Evolutionary conservation across 192 early-diverging fungal genomes (phyloP).

Genomic region (Podila horticola): DNA sequence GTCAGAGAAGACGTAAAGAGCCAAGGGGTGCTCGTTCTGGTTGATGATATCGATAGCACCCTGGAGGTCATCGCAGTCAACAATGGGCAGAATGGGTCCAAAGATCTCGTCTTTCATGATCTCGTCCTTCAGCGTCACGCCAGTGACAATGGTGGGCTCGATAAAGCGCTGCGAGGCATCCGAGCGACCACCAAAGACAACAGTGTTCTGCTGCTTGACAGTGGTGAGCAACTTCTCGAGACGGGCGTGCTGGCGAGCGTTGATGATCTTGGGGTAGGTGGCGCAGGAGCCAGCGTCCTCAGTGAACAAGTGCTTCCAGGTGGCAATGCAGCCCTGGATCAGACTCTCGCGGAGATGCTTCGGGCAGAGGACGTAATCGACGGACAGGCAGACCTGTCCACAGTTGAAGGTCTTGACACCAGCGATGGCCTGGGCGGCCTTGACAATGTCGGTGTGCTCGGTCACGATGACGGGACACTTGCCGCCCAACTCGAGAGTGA

Average conservation of each 20-base stretch:
- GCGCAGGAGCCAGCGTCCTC: constrained; percentile 43
- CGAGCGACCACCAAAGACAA: constrained; percentile 56
- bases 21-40: constrained; percentile 72
- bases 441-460: constrained; percentile 68
- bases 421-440: constrained; percentile 76
- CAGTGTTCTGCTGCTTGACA: constrained; percentile 48
- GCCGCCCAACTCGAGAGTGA: constrained; percentile 72
- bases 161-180: constrained; percentile 55
- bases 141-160: constrained; percentile 66
- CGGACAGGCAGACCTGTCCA: constrained; percentile 81
- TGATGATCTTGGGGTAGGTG: constrained; percentile 62
- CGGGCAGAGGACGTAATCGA: constrained; percentile 76
- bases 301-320: constrained; percentile 50
- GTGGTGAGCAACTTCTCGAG: constrained; percentile 53
- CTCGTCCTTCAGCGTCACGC: constrained; percentile 48
- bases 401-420: constrained; percentile 87
- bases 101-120: constrained; percentile 74
- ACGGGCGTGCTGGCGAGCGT: constrained; percentile 58
- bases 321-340: constrained; percentile 50
- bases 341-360: constrained; percentile 57
- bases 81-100: constrained; percentile 70
- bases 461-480: constrained; percentile 81
- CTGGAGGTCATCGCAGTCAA: constrained; percentile 66
- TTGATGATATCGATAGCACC: constrained; percentile 71
- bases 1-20: constrained; percentile 76